A percentile compares a stretch with the other conserved stretches of the same genome.
Evolutionary conservation across 2,329 filamentous ascomycete species (phyloP).

Genomic region (Colletotrichum tropicale): DNA sequence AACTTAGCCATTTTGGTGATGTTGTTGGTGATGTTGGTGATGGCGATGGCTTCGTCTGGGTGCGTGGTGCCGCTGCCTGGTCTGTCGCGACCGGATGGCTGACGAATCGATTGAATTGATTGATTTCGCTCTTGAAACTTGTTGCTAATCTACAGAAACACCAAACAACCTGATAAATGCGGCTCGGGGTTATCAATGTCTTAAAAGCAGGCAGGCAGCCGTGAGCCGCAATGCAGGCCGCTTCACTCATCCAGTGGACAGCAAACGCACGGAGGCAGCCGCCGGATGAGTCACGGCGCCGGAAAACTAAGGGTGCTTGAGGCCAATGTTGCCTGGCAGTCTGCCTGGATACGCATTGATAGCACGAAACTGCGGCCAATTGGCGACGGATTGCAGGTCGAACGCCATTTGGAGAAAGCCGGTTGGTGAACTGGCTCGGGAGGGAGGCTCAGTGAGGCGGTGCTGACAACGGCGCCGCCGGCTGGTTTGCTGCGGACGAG

Average conservation of each 20-base stretch:
- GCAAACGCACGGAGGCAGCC: neutral
- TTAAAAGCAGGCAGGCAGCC: neutral
- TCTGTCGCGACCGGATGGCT: neutral
- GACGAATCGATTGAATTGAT: neutral
- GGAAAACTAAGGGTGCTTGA: neutral
- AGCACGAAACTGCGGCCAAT: neutral
- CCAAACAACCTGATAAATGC: neutral
- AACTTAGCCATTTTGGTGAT: neutral
- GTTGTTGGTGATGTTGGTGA: neutral
- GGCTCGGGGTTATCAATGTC: neutral
- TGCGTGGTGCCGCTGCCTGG: neutral
- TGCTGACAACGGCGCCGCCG: constrained; percentile 1
- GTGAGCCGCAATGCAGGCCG: neutral
- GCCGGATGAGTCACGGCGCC: neutral
- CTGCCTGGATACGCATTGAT: neutral
- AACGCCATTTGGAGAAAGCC: neutral
- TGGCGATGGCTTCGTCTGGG: neutral
- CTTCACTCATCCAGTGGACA: neutral
- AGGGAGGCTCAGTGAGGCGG: constrained; percentile 3
- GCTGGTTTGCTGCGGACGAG: neutral
- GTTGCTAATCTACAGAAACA: neutral
- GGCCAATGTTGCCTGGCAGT: neutral
- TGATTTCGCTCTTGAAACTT: neutral
- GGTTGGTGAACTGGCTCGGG: neutral
- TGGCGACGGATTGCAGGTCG: neutral